Base-by-base conservation (phyloP, 2,329 filamentous ascomycete genomes). In the Scedosporium minutisporum region DNA sequence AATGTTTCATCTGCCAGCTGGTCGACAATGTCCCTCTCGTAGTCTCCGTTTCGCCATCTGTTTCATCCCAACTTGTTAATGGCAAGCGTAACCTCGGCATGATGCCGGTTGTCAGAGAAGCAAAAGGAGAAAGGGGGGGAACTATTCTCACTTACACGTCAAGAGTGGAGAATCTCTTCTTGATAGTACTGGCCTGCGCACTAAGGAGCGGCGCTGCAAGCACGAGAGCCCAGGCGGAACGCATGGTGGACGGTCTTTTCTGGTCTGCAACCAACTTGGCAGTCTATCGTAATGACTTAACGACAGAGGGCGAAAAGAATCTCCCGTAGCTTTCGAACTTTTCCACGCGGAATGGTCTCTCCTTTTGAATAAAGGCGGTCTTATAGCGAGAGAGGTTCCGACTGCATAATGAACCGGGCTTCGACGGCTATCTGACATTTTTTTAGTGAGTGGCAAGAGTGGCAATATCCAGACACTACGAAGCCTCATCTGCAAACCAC, bases 1-100 rank as follows among this genome's bases (percentile, higher is more conserved):
- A 66, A 64, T 29, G 59, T 64, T 5, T 59, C 59, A 21, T 64
- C 65, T 23, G 63, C 57, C 16, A 66, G 64, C 21, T 63, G 58
- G 27, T 66, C 65, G 42, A 66, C 65, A 18, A 58, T 46, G 33
- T 66, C 65, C 21, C 51, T 23, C 21, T 55, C 51, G 51, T 23
- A 55, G 21, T 55, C 51, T 4, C 51, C 51, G 23, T 55, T 18
- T 23, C 51, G 51, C 51, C 51, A 55, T 7, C 51, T 55, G 23
- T 55, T 55, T 6, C 10, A 14, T 48, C 4, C n/a, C 44, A 2
- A 5, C 18, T 48, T 18, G 44, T 21, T 48, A 38, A 14, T 4
- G 33, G 10, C 33, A 38, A 38, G 29, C 2, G 10, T 14, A 4
- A 12, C 33, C 33, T 38, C 10, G 33, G 33, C 33, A 38, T 38